These are phyloP conservation scores for Silene noctiflora DNA, from an alignment of 179 eudicot species.

Conservation along the genomic window DNA sequence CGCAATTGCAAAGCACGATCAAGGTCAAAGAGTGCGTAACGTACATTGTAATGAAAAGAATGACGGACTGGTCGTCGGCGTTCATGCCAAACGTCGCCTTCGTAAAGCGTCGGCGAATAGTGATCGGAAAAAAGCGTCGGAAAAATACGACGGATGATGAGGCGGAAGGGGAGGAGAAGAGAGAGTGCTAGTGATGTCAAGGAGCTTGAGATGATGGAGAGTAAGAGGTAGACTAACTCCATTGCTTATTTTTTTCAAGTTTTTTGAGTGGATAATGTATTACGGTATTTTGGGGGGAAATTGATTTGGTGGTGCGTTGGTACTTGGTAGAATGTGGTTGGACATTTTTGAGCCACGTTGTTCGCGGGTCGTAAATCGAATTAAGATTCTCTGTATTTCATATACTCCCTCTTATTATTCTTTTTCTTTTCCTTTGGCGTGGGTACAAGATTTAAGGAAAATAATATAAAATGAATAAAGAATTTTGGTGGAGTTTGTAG, in stretches of 20 bases:
- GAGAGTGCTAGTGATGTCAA: slow-evolving; percentile 44
- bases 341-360: too few relatives aligned
- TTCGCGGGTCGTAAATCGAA: too few relatives aligned
- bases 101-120: slow-evolving; percentile 43
- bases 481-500: too few relatives aligned
- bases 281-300: too few relatives aligned
- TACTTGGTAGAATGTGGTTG: too few relatives aligned
- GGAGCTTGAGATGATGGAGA: slow-evolving; percentile 46
- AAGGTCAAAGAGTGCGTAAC: slow-evolving; percentile 74
- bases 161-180: slow-evolving; percentile 51
- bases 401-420: too few relatives aligned
- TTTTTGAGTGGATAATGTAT: too few relatives aligned
- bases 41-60: slow-evolving; percentile 62
- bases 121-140: slow-evolving; percentile 11
- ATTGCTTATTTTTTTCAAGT: slow-evolving; percentile 18
- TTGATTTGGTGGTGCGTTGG: too few relatives aligned
- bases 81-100: slow-evolving; percentile 87
- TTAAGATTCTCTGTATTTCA: too few relatives aligned
- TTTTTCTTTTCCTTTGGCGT: too few relatives aligned
- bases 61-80: slow-evolving; percentile 86
- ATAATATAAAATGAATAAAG: too few relatives aligned
- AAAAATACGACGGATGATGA: slow-evolving; percentile 28
- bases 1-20: slow-evolving; percentile 35
- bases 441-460: too few relatives aligned
- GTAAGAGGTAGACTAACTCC: slow-evolving; percentile 60